A percentile compares a stretch with the other conserved stretches of the same genome.
Conservation (phyloP, 257 asterid genomes). For the Verbena officinalis region DNA sequence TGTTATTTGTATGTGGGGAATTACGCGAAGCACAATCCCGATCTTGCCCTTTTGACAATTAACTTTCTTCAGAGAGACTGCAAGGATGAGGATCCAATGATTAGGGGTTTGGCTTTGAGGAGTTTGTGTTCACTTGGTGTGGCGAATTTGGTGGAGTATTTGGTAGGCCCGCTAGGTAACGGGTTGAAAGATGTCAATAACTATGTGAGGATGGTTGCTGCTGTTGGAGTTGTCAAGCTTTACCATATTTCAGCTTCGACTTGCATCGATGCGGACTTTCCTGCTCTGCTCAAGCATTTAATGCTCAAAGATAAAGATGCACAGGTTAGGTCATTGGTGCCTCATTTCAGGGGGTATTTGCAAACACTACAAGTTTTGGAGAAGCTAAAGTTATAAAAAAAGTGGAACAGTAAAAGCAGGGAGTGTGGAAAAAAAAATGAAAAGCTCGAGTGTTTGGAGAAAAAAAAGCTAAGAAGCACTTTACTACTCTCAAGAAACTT, state of each 20-base stretch:
- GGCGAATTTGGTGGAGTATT: slow-evolving; percentile 92
- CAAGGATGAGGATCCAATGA: slow-evolving; percentile 99
- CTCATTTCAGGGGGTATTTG: no score
- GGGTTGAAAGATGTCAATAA: slow-evolving; percentile 92
- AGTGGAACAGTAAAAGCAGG: no score
- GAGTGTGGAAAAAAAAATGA: no score
- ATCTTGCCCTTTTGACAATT: slow-evolving; percentile 91
- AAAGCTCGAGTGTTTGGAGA: no score
- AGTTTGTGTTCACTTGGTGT: slow-evolving; percentile 98
- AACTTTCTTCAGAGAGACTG: slow-evolving; percentile 98
- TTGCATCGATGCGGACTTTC: slow-evolving; percentile 95
- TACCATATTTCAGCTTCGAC: slow-evolving; percentile 86
- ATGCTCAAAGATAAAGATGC: slow-evolving; percentile 95
- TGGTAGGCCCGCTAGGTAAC: slow-evolving; percentile 87
- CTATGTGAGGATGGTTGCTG: slow-evolving; percentile 89
- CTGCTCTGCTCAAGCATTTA: slow-evolving; percentile 76
- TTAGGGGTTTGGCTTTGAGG: slow-evolving; percentile 96
- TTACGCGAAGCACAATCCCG: slow-evolving; percentile 95
- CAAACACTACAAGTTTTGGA: no score
- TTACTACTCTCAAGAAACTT: no score
- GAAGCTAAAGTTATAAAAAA: no score
- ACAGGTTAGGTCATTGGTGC: slow-evolving; percentile 55
- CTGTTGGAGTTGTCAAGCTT: slow-evolving; percentile 87
- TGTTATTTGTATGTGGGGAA: slow-evolving; percentile 95
- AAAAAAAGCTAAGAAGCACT: no score